A percentile compares a stretch with the other conserved stretches of the same genome.
Evolutionary conservation across 352 stramenopile species (phyloP).

Genomic region (Pythium periplocum): DNA sequence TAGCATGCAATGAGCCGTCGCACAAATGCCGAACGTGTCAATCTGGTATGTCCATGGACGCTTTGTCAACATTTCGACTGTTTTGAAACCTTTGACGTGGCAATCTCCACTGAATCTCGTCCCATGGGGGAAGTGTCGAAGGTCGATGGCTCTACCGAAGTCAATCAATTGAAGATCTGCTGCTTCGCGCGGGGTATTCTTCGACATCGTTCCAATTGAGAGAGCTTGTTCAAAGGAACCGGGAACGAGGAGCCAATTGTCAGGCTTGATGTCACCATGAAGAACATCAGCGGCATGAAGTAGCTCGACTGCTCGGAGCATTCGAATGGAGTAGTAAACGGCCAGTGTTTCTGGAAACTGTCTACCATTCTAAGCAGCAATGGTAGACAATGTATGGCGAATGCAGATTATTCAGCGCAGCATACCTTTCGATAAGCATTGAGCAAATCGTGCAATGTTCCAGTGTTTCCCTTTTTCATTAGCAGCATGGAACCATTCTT

Average conservation of each 20-base stretch:
- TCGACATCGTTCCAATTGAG: background rate
- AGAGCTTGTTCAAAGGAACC: conserved; percentile 12
- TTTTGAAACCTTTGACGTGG: conserved; percentile 83
- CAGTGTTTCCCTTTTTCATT: conserved; percentile 62
- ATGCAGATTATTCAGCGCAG: background rate
- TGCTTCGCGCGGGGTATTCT: conserved; percentile 17
- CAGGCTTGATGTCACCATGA: conserved; percentile 83
- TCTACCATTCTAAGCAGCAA: conserved; percentile 28
- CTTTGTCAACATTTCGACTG: conserved; percentile 75
- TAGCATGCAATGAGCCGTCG: conserved; percentile 74
- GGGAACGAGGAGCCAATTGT: conserved; percentile 77
- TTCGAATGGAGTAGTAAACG: conserved; percentile 77
- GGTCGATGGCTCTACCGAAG: conserved; percentile 80
- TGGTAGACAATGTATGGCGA: no score
- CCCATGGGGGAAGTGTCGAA: conserved; percentile 42
- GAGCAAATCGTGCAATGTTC: conserved; percentile 74
- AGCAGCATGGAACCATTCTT: conserved; percentile 75
- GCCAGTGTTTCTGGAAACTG: conserved; percentile 63
- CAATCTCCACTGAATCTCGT: conserved; percentile 70
- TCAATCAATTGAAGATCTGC: conserved; percentile 73
- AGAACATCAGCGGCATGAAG: conserved; percentile 61
- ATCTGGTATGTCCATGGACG: conserved; percentile 79
- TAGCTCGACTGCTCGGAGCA: conserved; percentile 64
- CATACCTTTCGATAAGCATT: conserved; percentile 75
- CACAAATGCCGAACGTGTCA: conserved; percentile 78